These are phyloP conservation scores for Hondaea fermentalgiana DNA, from an alignment of 108 stramenopile species.

Conservation along the genomic window DNA sequence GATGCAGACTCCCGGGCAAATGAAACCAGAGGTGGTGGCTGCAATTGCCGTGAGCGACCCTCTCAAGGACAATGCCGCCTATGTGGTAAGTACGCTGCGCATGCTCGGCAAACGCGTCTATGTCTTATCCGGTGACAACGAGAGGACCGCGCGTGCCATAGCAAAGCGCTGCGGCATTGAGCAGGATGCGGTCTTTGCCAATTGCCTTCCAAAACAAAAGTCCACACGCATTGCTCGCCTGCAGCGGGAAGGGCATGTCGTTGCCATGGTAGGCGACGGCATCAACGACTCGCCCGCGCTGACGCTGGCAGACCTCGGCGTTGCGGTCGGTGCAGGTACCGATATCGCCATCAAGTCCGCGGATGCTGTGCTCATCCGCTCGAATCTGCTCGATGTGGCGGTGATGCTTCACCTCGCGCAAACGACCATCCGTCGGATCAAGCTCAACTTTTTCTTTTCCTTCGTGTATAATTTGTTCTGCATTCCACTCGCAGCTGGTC, in stretches of 20 bases:
- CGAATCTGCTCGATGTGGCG: slow-evolving; percentile 71
- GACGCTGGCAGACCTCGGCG: slow-evolving; percentile 83
- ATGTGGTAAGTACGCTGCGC: slow-evolving; percentile 54
- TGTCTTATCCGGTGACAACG: slow-evolving; percentile 95
- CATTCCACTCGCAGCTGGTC: slow-evolving; percentile 89
- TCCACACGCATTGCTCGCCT: slow-evolving; percentile 56
- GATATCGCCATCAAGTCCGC: slow-evolving; percentile 90
- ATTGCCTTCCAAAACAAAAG: slow-evolving; percentile 74
- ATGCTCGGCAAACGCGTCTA: slow-evolving; percentile 73
- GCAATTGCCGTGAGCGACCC: slow-evolving; percentile 74
- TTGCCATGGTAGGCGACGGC: slow-evolving; percentile 95
- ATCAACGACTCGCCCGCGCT: slow-evolving; percentile 95
- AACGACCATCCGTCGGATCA: slow-evolving; percentile 77
- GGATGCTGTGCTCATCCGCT: slow-evolving; percentile 80
- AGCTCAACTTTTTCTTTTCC: slow-evolving; percentile 79
- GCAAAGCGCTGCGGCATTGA: slow-evolving; percentile 65
- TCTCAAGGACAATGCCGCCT: slow-evolving; percentile 58
- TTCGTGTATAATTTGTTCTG: slow-evolving; percentile 85
- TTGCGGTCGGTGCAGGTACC: slow-evolving; percentile 89
- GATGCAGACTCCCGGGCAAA: slow-evolving; percentile 40
- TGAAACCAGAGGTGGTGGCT: slow-evolving; percentile 36
- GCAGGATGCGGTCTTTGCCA: slow-evolving; percentile 62
- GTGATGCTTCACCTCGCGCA: slow-evolving; percentile 74
- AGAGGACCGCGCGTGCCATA: slow-evolving; percentile 70
- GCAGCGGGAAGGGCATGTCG: slow-evolving; percentile 56